These are phyloP conservation scores for Botrytis paeoniae DNA, from an alignment of 2,329 filamentous ascomycete genomes.

Conservation along the genomic window DNA sequence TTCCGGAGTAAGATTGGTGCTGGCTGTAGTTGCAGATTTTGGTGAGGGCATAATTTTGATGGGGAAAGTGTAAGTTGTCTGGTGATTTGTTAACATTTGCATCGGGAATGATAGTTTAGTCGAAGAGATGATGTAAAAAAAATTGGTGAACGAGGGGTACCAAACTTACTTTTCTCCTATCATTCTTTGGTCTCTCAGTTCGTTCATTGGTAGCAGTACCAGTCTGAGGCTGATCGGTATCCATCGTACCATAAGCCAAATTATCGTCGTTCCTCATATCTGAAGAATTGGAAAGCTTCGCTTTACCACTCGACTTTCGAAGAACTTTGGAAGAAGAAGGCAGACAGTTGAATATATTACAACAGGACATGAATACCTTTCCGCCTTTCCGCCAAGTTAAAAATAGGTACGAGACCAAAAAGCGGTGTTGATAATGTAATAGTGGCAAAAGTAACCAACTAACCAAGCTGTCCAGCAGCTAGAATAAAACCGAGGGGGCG, in stretches of 20 bases:
- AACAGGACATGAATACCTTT: constrained; percentile 16
- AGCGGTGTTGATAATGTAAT: constrained; percentile 10
- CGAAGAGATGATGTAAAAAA: not conserved
- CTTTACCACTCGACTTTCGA: constrained; percentile 4
- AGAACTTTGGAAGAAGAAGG: constrained; percentile 2
- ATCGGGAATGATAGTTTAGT: not conserved
- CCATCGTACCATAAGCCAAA: constrained; percentile 9
- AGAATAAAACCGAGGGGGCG: constrained; percentile 4
- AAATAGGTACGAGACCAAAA: constrained; percentile 11
- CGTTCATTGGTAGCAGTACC: not conserved
- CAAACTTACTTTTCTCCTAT: constrained; percentile 11
- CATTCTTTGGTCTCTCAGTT: constrained; percentile 7
- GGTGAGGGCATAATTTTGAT: constrained; percentile 17
- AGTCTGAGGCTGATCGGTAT: not conserved
- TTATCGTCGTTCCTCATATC: constrained; percentile 4
- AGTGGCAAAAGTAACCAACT: constrained; percentile 11
- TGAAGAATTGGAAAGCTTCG: constrained; percentile 5
- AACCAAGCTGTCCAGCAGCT: constrained; percentile 11
- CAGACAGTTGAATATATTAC: constrained; percentile 14
- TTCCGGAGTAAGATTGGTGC: not conserved
- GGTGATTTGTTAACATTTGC: not conserved
- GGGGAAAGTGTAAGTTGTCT: constrained; percentile 18
- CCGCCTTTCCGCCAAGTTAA: constrained; percentile 9
- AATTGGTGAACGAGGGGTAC: not conserved
- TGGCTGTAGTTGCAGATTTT: constrained; percentile 5